A percentile compares a stretch with the other conserved stretches of the same genome.
These are phyloP conservation scores for Podaxis sp. DNA, from an alignment of 768 basidiomycete genomes.

Conservation along the genomic window DNA sequence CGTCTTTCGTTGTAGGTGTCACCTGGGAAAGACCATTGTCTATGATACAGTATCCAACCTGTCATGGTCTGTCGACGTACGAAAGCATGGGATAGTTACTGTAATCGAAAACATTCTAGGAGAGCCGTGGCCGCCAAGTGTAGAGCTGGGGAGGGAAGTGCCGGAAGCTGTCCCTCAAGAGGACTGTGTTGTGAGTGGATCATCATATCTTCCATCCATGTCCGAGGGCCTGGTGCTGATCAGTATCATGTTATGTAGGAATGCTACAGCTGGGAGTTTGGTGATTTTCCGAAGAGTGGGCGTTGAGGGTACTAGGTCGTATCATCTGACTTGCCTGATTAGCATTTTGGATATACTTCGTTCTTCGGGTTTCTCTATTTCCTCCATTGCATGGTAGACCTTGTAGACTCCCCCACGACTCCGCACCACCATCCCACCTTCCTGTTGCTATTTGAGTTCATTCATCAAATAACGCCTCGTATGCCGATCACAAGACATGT, in stretches of 20 bases:
- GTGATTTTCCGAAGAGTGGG: constrained; percentile 29
- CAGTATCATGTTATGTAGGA: constrained; percentile 39
- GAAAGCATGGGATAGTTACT: constrained; percentile 76
- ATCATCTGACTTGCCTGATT: too few species aligned
- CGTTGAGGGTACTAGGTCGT: neutral
- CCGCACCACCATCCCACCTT: neutral
- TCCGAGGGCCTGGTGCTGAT: neutral
- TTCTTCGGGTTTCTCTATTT: neutral
- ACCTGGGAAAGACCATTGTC: constrained; percentile 80
- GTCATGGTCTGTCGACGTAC: constrained; percentile 82
- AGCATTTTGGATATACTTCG: neutral
- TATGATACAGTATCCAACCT: constrained; percentile 91
- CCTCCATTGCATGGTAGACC: neutral
- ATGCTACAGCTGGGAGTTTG: constrained; percentile 73
- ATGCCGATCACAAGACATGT: neutral
- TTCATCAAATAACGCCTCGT: neutral
- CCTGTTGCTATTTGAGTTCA: neutral
- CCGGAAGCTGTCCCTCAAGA: constrained; percentile 52
- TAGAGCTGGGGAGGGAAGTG: constrained; percentile 62
- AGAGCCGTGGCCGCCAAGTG: constrained; percentile 68
- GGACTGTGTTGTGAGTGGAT: constrained; percentile 67
- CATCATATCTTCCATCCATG: constrained; percentile 1
- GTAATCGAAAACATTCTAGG: constrained; percentile 75
- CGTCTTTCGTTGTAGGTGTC: constrained; percentile 54
- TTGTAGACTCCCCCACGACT: neutral